phyloP scores from a whole-genome alignment of 164 flowering plant species.

The Litsea cubeba region DNA sequence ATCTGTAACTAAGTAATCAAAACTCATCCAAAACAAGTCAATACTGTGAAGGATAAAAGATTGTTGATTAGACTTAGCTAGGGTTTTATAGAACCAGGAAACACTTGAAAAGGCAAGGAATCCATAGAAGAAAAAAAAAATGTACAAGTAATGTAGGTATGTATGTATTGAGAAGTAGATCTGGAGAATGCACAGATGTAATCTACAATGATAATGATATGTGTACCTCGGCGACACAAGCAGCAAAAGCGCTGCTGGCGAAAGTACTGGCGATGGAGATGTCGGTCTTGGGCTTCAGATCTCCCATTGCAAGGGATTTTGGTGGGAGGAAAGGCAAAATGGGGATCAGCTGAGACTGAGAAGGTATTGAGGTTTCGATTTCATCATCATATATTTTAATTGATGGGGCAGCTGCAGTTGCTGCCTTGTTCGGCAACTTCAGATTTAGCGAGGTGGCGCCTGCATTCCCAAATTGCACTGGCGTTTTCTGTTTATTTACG shows the following conservation, averaged over 20 bases:
- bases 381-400: too few species aligned
- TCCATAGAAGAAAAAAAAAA: background rate
- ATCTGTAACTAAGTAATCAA: background rate
- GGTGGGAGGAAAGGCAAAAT: too few species aligned
- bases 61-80: background rate
- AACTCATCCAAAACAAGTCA: background rate
- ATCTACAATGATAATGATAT: background rate
- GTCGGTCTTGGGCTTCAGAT: constrained; percentile 42
- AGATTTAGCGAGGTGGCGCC: too few species aligned
- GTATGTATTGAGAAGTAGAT: background rate
- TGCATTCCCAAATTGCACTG: too few species aligned
- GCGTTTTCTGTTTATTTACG: too few species aligned
- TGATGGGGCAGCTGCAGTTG: too few species aligned
- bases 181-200: background rate
- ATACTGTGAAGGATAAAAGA: background rate
- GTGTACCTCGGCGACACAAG: constrained; percentile 82
- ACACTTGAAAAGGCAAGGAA: background rate
- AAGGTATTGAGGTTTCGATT: too few species aligned
- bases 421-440: too few species aligned
- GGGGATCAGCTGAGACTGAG: too few species aligned
- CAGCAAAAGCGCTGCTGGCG: constrained; percentile 85
- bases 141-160: background rate
- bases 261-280: constrained; percentile 75
- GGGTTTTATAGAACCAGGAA: background rate
- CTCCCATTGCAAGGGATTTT: constrained; percentile 19